Percentiles rank a stretch among this genome's conserved stretches.
Conservation (phyloP, 2,329 filamentous ascomycete species). For the Cladosporium sp. region DNA sequence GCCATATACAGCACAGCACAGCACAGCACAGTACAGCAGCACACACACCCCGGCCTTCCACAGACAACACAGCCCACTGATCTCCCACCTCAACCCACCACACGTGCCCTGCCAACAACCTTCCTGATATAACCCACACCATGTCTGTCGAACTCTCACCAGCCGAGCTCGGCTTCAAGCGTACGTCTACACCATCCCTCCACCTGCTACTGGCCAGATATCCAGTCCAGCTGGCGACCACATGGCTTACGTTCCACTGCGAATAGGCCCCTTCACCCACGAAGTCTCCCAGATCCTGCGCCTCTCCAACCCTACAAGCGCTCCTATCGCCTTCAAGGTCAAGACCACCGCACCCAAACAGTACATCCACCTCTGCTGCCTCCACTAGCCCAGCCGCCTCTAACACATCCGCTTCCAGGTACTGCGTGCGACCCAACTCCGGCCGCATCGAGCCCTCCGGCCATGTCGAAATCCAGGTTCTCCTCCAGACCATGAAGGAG, state of each 20-base stretch:
- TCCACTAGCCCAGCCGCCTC: not conserved
- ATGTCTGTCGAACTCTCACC: conserved; percentile 98
- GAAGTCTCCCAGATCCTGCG: conserved; percentile 64
- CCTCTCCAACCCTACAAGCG: conserved; percentile 58
- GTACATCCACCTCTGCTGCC: conserved; percentile 57
- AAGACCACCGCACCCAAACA: conserved; percentile 99
- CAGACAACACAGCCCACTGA: not conserved
- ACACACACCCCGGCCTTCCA: not conserved
- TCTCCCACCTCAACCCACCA: conserved; percentile 3
- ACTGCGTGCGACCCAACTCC: conserved; percentile 96
- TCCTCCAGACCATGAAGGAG: conserved; percentile 96
- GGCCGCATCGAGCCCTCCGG: conserved; percentile 89
- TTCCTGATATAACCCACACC: conserved; percentile 35
- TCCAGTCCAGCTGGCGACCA: conserved; percentile 6
- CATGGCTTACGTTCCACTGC: conserved; percentile 6
- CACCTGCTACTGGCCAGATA: conserved; percentile 4
- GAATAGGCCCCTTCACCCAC: conserved; percentile 62
- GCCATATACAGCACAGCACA: not conserved
- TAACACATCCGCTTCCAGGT: conserved; percentile 56
- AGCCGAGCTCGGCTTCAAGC: conserved; percentile 86
- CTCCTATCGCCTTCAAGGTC: conserved; percentile 71
- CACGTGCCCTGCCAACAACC: conserved; percentile 13
- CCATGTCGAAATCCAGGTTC: conserved; percentile 93
- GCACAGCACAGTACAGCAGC: not conserved
- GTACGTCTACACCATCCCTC: conserved; percentile 55